Conservation (phyloP, 257 asterid species). For the Nicotiana benthamiana region DNA sequence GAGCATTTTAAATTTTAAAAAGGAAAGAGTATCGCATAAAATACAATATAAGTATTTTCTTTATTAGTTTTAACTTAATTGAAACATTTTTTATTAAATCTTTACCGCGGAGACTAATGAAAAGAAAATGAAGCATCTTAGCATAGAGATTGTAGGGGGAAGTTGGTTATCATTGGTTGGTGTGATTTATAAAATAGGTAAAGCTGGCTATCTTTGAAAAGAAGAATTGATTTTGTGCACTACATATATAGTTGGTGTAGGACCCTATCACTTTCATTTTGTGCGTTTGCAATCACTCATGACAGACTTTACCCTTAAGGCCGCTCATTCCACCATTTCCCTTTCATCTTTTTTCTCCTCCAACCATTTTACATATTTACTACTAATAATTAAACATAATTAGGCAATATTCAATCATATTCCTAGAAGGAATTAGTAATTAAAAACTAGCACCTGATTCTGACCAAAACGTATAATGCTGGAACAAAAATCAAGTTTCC, state of each 20-base stretch:
- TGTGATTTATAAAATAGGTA: background rate
- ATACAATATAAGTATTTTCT: too few relatives aligned
- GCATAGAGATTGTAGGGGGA: background rate
- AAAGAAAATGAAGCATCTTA: background rate
- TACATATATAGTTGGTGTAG: background rate
- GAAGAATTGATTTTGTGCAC: background rate
- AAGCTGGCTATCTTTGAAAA: background rate
- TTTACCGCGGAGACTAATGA: too few relatives aligned
- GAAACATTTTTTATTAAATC: too few relatives aligned
- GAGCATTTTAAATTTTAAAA: too few relatives aligned
- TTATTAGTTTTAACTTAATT: too few relatives aligned
- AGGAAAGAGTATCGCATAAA: too few relatives aligned
- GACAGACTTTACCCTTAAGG: background rate
- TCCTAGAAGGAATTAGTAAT: too few relatives aligned
- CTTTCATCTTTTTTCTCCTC: background rate
- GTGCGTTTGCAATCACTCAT: background rate
- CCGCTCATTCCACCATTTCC: background rate
- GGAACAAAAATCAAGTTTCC: too few relatives aligned
- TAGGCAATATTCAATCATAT: too few relatives aligned
- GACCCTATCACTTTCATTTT: background rate
- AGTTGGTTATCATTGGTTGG: background rate
- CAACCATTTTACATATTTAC: background rate
- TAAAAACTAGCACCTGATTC: too few relatives aligned
- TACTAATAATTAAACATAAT: too few relatives aligned
- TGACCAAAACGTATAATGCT: too few relatives aligned